Base-by-base conservation (phyloP, 2,329 filamentous ascomycete genomes). In the Sclerotinia minor region DNA sequence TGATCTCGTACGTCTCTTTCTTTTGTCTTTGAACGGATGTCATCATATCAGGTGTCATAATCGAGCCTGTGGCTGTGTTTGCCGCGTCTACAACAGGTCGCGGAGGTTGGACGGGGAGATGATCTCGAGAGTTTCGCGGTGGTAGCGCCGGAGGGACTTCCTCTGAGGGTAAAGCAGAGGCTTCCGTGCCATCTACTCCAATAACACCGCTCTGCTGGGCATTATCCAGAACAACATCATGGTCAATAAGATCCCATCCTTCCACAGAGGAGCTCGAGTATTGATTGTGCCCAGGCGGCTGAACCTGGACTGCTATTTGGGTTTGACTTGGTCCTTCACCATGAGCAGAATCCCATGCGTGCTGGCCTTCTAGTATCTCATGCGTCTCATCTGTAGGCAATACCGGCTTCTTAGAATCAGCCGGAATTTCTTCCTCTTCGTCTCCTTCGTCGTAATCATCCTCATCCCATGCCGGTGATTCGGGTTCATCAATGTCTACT, bases 1-100 rank as follows among this genome's bases (percentile, higher is more conserved):
- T 96, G 77, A 98, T 94, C 67, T 93, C 90, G 75, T 99, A 98
- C 0, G 92, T 95, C 78, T 97, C 93, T 67, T 74, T 76, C 57
- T 74, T 76, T 44, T 77, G 73, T 44, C 66, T 71, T 63, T 60
- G 57, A 26, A 50, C 67, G 50, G 70, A 53, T n/a, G 57, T 54
- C 35, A 67, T 26, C 13, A 29, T 41, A 35, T 49, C 66, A 24
- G 71, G 69, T 26, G 57, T 70, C 5, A 47, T 29, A 7, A 70
- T 38, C 8, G 74, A 73, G 11, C 71, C 57, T 21, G 68, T 57
- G 45, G 67, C 73, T 24, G 49, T 45, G 52, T 69, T 71, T 41
- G 58, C 49, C 3, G 69, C 69, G 45, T 68, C 60, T 11, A 71
- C 58, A 13, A 65, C 44, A 29, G 75, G 75, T 24, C 74, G 63